Conservation (phyloP, 2,329 filamentous ascomycete species). For the Aureobasidium subglaciale region DNA sequence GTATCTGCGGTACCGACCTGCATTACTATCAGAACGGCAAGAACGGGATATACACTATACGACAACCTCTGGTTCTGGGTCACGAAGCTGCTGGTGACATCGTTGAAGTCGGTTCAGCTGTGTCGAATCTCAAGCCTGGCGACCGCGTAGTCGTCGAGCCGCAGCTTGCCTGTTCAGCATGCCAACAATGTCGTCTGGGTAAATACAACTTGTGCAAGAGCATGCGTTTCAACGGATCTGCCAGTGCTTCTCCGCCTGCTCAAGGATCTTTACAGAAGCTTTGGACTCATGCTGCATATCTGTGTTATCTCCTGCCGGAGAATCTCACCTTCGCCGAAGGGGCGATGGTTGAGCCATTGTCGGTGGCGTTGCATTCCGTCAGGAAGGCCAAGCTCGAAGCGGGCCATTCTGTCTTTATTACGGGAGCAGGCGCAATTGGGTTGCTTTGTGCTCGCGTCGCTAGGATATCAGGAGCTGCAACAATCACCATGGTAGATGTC, state of each 20-base stretch:
- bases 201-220: constrained; percentile 26
- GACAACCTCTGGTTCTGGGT: constrained; percentile 30
- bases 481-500: constrained; percentile 40
- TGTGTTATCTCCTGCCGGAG: constrained; percentile 32
- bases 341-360: constrained; percentile 42
- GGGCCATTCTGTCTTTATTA: constrained; percentile 33
- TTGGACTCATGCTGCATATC: constrained; percentile 26
- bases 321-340: constrained; percentile 36
- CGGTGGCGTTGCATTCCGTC: constrained; percentile 41
- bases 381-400: constrained; percentile 33
- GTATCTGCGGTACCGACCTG: constrained; percentile 13
- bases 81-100: constrained; percentile 15
- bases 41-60: constrained; percentile 4
- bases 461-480: constrained; percentile 37
- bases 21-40: constrained; percentile 11
- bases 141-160: constrained; percentile 29
- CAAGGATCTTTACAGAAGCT: constrained; percentile 27
- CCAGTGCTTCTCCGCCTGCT: constrained; percentile 22
- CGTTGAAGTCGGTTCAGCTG: constrained; percentile 2
- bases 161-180: constrained; percentile 27
- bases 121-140: constrained; percentile 15
- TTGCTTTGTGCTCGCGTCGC: constrained; percentile 36
- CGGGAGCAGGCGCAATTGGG: constrained; percentile 33
- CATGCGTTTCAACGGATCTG: constrained; percentile 21
- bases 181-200: constrained; percentile 25